Evolutionary conservation across 306 rosid genomes (phyloP).

Genomic region (Elaeagnus macrophylla): DNA sequence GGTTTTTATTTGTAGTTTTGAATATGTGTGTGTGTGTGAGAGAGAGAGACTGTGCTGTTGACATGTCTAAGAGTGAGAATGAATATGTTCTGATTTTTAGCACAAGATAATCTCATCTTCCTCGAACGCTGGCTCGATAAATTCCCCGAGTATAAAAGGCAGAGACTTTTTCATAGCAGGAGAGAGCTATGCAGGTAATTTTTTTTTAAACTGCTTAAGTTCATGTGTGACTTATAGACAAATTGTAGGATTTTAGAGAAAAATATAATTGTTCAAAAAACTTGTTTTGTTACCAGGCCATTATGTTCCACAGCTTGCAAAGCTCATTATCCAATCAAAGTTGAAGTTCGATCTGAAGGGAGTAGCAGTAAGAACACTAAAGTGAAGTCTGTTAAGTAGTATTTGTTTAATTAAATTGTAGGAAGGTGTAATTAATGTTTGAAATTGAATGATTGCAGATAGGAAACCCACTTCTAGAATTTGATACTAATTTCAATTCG

Average conservation of each 20-base stretch:
- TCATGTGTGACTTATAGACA: neutral
- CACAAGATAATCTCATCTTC: slow-evolving; percentile 58
- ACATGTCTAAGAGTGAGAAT: too few relatives aligned
- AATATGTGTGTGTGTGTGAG: too few relatives aligned
- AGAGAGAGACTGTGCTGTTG: too few relatives aligned
- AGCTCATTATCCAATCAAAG: slow-evolving; percentile 39
- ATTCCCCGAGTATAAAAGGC: slow-evolving; percentile 39
- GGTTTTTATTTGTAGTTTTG: slow-evolving; percentile 23
- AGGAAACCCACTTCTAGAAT: slow-evolving; percentile 65
- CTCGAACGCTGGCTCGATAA: slow-evolving; percentile 44
- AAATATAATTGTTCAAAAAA: too few relatives aligned
- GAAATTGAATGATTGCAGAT: slow-evolving; percentile 30
- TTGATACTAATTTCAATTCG: slow-evolving; percentile 52
- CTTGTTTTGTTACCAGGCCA: slow-evolving; percentile 39
- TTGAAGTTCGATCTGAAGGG: slow-evolving; percentile 49
- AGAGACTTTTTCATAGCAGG: slow-evolving; percentile 60
- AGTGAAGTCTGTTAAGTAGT: neutral
- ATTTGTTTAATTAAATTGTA: too few relatives aligned
- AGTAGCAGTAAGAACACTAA: slow-evolving; percentile 44
- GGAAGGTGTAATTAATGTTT: too few relatives aligned
- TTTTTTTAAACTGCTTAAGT: neutral
- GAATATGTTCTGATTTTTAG: slow-evolving; percentile 18
- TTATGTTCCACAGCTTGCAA: slow-evolving; percentile 73
- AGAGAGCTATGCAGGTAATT: slow-evolving; percentile 65
- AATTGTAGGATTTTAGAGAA: neutral